phyloP scores from a whole-genome alignment of 225 moss, liverwort and hornwort genomes.

The Marchantia paleacea region DNA sequence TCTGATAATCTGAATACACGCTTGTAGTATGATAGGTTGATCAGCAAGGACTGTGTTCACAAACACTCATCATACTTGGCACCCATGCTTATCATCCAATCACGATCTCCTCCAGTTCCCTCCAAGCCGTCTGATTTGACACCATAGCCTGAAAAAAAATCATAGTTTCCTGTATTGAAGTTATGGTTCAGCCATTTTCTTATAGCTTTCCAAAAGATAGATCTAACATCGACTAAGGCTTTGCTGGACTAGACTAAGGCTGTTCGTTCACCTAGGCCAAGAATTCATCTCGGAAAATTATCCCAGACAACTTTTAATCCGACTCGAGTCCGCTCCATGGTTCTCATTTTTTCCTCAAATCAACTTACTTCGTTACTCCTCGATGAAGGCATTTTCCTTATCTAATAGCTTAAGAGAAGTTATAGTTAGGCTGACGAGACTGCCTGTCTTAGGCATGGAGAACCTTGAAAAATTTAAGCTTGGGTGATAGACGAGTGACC shows the following conservation, averaged over 20 bases:
- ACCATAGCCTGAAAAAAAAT: neutral
- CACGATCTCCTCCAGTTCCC: neutral
- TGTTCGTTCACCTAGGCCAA: neutral
- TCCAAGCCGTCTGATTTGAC: neutral
- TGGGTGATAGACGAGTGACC: neutral
- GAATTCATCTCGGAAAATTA: neutral
- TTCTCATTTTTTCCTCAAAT: neutral
- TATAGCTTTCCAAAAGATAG: neutral
- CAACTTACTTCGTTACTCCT: neutral
- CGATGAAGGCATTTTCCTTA: neutral
- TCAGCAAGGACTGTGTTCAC: neutral
- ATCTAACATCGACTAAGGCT: neutral
- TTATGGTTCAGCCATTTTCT: conserved; percentile 9
- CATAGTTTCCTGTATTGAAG: conserved; percentile 4
- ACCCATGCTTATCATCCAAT: neutral
- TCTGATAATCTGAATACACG: neutral
- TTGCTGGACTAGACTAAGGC: neutral
- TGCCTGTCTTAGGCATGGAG: neutral
- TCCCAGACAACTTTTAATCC: neutral
- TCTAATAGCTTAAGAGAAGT: neutral
- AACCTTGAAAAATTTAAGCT: neutral
- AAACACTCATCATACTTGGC: neutral
- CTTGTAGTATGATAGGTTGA: neutral
- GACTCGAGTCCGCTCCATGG: neutral
- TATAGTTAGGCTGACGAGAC: neutral